Percentiles rank a stretch among this genome's conserved stretches.
Evolutionary conservation across 2,329 filamentous ascomycete genomes (phyloP).

Genomic region (Arthroderma sp.): DNA sequence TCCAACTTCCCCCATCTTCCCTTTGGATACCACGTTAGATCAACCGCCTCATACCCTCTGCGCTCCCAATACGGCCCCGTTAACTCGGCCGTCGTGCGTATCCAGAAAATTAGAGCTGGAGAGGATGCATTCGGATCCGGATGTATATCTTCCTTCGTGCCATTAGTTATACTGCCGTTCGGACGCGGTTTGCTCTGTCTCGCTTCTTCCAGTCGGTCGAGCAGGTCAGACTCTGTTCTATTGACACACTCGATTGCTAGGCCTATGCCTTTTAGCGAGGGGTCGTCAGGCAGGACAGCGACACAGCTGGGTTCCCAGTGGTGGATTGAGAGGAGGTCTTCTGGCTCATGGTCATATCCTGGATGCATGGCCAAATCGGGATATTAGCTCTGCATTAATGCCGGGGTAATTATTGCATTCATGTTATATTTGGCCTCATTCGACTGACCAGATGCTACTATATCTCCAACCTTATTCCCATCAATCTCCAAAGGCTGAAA

Average conservation of each 20-base stretch:
- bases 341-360: slow-evolving; percentile 8
- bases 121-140: background rate
- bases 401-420: too few relatives aligned
- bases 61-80: slow-evolving; percentile 8
- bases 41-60: slow-evolving; percentile 5
- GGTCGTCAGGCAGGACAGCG: slow-evolving; percentile 4
- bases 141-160: background rate
- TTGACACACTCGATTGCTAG: slow-evolving; percentile 5
- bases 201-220: slow-evolving; percentile 4
- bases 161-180: background rate
- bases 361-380: background rate
- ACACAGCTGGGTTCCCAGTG: slow-evolving; percentile 9
- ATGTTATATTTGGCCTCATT: too few relatives aligned
- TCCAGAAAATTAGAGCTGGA: slow-evolving; percentile 6
- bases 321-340: slow-evolving; percentile 3
- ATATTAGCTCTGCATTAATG: too few relatives aligned
- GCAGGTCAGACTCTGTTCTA: slow-evolving; percentile 5
- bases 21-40: slow-evolving; percentile 4
- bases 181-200: background rate
- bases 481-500: background rate
- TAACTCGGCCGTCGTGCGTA: slow-evolving; percentile 3
- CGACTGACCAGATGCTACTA: too few relatives aligned
- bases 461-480: too few relatives aligned
- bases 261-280: slow-evolving; percentile 5
- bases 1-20: slow-evolving; percentile 4